Base-by-base conservation (phyloP, 2,329 filamentous ascomycete genomes). In the Xylariaceae sp. region DNA sequence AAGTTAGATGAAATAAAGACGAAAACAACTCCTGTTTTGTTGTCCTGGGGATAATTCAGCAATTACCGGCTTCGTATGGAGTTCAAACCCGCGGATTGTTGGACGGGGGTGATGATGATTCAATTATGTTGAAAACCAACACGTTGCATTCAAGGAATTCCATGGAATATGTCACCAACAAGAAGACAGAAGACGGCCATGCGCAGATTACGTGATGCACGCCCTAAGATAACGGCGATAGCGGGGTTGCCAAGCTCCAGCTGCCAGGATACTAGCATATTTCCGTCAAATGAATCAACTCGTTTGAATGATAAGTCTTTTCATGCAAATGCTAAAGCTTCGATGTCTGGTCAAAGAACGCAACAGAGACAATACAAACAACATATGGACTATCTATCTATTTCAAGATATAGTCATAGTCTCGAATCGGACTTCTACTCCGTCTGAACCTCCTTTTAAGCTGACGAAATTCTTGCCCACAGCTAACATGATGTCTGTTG, bases 401-500 rank as follows among this genome's bases (percentile, higher is more conserved):
- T 1, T 23, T 51, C 23, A 57, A 23, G 50, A 51, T 58, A 68
- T 47, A 9, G 23, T 65, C 56, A 71, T 56, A 5, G 64, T 67
- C 58, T 71, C 68, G 8, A 69, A 50, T 45, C 51, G 66, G 35
- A 70, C 56, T 11, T 63, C 62, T 4, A 47, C 60, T n/a, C 49
- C 50, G 49, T 66, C 62, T 17, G 60, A 66, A 3, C 66, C 68
- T 5, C 67, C 66, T 42, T 51, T 58, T 18, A 71, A 53, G 18
- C 60, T 68, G 9, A 71, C 48, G 58, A 66, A 71, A 55, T 71
- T 71, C 59, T 69, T 71, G 13, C 69, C 70, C 4, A 52, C 53
- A 3, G 66, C 69, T 18, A 70, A 51, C n/a, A 35, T 47, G 8
- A 70, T 53, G 4, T 53, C 51, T 8, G 64, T 42, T 4, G 39